Evolutionary conservation across 2,329 filamentous ascomycete species (phyloP).

Genomic region (Monosporascus ibericus): DNA sequence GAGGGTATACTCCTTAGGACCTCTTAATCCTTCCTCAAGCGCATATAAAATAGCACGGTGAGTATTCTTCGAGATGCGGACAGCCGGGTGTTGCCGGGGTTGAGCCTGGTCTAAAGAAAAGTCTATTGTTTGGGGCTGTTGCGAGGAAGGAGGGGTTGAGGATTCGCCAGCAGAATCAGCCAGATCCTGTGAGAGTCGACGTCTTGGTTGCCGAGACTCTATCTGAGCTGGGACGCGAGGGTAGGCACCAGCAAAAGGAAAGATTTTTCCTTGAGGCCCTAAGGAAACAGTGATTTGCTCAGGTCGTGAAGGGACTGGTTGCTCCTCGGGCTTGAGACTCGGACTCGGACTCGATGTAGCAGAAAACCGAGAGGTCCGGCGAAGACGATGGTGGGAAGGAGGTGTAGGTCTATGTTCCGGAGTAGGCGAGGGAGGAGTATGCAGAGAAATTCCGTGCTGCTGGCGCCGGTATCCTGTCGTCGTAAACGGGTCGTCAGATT

Average conservation of each 20-base stretch:
- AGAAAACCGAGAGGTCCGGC: constrained; percentile 47
- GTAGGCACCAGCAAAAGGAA: constrained; percentile 27
- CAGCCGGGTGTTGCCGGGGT: constrained; percentile 38
- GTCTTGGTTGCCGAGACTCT: constrained; percentile 20
- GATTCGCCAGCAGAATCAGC: constrained; percentile 35
- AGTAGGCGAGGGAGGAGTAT: constrained; percentile 26
- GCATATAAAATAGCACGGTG: constrained; percentile 88
- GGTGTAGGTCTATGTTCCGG: constrained; percentile 37
- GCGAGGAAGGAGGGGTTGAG: constrained; percentile 27
- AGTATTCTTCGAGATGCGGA: constrained; percentile 74
- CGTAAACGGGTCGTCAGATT: constrained; percentile 41
- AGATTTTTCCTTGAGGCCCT: constrained; percentile 32
- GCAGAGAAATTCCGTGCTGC: constrained; percentile 30
- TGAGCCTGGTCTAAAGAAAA: constrained; percentile 26
- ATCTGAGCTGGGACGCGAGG: constrained; percentile 15
- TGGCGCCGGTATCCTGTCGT: constrained; percentile 35
- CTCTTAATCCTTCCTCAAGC: constrained; percentile 82
- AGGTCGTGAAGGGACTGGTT: constrained; percentile 22
- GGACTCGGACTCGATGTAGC: constrained; percentile 36
- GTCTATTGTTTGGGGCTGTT: constrained; percentile 17
- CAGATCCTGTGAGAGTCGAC: constrained; percentile 43
- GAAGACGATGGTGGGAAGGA: constrained; percentile 42
- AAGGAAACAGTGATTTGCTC: constrained; percentile 41
- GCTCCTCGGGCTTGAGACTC: constrained; percentile 29
- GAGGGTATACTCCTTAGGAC: constrained; percentile 75